Percentiles rank a stretch among this genome's conserved stretches.
Evolutionary conservation across 2,329 filamentous ascomycete species (phyloP).

Genomic region (Chalara sp.): DNA sequence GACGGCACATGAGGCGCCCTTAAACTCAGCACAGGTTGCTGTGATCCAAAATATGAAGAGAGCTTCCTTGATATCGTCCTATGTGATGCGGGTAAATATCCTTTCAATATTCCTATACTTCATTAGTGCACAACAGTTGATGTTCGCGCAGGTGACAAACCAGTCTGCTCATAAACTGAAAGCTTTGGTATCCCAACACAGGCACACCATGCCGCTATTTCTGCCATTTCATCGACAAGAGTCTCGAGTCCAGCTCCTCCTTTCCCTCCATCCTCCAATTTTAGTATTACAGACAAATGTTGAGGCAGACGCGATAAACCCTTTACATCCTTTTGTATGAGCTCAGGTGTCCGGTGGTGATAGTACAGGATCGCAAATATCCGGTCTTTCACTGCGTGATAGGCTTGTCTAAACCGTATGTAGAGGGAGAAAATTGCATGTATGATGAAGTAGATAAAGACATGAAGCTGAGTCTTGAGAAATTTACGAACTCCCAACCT

Average conservation of each 20-base stretch:
- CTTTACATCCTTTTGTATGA: slow-evolving; percentile 82
- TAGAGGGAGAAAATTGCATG: slow-evolving; percentile 85
- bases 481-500: slow-evolving; percentile 55
- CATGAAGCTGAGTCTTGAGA: slow-evolving; percentile 54
- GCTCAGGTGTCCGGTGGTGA: slow-evolving; percentile 89
- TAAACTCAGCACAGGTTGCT: slow-evolving; percentile 66
- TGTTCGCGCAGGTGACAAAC: slow-evolving; percentile 42
- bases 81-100: slow-evolving; percentile 80
- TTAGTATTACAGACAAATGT: slow-evolving; percentile 82
- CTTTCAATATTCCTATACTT: slow-evolving; percentile 71
- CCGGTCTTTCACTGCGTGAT: slow-evolving; percentile 71
- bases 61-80: slow-evolving; percentile 73
- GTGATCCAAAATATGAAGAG: slow-evolving; percentile 75
- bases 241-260: slow-evolving; percentile 71
- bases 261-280: slow-evolving; percentile 62
- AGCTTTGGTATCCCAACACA: slow-evolving; percentile 81
- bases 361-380: slow-evolving; percentile 81
- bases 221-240: slow-evolving; percentile 82
- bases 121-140: slow-evolving; percentile 8
- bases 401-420: slow-evolving; percentile 72
- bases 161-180: slow-evolving; percentile 87
- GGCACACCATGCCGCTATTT: slow-evolving; percentile 88
- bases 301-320: slow-evolving; percentile 67
- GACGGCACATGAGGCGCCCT: slow-evolving; percentile 64
- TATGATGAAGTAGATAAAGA: slow-evolving; percentile 61